Evolutionary conservation across 495 filamentous ascomycete species (phyloP).

Genomic region (Echria macrotheca): DNA sequence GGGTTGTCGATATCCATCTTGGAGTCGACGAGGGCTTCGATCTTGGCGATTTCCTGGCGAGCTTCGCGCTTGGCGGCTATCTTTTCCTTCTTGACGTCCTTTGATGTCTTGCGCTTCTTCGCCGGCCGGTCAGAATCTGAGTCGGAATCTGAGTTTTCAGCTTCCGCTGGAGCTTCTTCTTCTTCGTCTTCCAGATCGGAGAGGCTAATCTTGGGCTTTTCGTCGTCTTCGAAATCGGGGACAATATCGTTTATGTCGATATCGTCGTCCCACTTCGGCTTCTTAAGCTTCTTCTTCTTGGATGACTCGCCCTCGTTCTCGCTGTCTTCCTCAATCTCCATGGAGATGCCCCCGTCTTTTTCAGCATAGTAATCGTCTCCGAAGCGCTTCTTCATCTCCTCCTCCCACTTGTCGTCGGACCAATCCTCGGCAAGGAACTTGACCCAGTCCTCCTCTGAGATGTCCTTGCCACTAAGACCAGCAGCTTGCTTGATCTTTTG

Average conservation of each 20-base stretch:
- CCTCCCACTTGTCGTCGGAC: slow-evolving; percentile 81
- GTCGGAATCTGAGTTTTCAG: slow-evolving; percentile 22
- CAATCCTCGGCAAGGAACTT: slow-evolving; percentile 78
- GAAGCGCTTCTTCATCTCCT: slow-evolving; percentile 80
- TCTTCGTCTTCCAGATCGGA: slow-evolving; percentile 39
- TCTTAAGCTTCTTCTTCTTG: slow-evolving; percentile 63
- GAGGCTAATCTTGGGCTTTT: slow-evolving; percentile 48
- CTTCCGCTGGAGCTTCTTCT: slow-evolving; percentile 31
- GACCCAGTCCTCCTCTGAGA: slow-evolving; percentile 73
- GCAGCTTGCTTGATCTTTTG: slow-evolving; percentile 80
- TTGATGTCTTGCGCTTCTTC: slow-evolving; percentile 57
- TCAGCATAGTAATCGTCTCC: slow-evolving; percentile 84
- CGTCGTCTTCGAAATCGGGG: slow-evolving; percentile 70
- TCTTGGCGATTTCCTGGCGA: slow-evolving; percentile 70
- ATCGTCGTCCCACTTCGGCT: slow-evolving; percentile 94
- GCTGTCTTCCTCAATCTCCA: slow-evolving; percentile 38
- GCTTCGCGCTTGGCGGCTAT: slow-evolving; percentile 67
- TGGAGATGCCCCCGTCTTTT: slow-evolving; percentile 40
- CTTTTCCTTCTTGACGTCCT: slow-evolving; percentile 58
- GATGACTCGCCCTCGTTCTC: slow-evolving; percentile 16
- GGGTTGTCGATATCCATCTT: slow-evolving; percentile 67
- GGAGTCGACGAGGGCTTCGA: slow-evolving; percentile 82
- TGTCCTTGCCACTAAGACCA: slow-evolving; percentile 61
- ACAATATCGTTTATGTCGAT: slow-evolving; percentile 92
- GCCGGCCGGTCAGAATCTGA: slow-evolving; percentile 32